These are phyloP conservation scores for Baudoinia panamericana DNA, from an alignment of 495 filamentous ascomycete species.

Conservation along the genomic window DNA sequence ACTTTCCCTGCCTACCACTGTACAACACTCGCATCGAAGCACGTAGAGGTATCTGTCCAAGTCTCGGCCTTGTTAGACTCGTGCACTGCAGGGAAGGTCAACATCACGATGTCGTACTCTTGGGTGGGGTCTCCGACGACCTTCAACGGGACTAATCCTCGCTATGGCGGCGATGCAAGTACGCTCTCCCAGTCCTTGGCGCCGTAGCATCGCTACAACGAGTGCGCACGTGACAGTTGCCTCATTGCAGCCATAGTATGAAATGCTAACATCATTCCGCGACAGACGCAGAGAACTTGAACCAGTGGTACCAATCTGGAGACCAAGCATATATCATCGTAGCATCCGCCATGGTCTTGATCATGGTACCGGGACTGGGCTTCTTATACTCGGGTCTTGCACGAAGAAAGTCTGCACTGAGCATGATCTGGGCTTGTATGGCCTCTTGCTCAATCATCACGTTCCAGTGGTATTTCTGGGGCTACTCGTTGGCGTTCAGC, in stretches of 20 bases:
- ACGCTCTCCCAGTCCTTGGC: slow-evolving; percentile 27
- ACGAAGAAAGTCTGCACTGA: slow-evolving; percentile 51
- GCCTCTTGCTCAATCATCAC: slow-evolving; percentile 49
- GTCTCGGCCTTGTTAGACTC: too few relatives aligned
- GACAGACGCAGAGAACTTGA: slow-evolving; percentile 60
- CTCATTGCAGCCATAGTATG: neutral
- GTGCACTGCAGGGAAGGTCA: neutral
- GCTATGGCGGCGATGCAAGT: slow-evolving; percentile 71
- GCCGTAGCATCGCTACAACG: slow-evolving; percentile 1
- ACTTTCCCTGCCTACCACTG: too few relatives aligned
- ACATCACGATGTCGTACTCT: slow-evolving; percentile 52
- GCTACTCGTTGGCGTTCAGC: slow-evolving; percentile 59
- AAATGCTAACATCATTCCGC: neutral
- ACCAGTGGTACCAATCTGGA: slow-evolving; percentile 70
- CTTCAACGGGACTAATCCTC: slow-evolving; percentile 63
- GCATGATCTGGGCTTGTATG: slow-evolving; percentile 62
- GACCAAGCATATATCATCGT: slow-evolving; percentile 85
- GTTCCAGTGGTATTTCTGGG: slow-evolving; percentile 69
- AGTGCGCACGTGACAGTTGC: neutral
- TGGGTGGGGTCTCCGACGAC: slow-evolving; percentile 63
- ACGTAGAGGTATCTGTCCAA: neutral
- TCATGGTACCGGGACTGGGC: slow-evolving; percentile 71
- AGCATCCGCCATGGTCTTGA: slow-evolving; percentile 82
- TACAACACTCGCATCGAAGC: neutral
- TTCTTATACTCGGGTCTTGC: slow-evolving; percentile 57